Conservation (phyloP, 805 yeast genomes). For the Yarrowia sp. region DNA sequence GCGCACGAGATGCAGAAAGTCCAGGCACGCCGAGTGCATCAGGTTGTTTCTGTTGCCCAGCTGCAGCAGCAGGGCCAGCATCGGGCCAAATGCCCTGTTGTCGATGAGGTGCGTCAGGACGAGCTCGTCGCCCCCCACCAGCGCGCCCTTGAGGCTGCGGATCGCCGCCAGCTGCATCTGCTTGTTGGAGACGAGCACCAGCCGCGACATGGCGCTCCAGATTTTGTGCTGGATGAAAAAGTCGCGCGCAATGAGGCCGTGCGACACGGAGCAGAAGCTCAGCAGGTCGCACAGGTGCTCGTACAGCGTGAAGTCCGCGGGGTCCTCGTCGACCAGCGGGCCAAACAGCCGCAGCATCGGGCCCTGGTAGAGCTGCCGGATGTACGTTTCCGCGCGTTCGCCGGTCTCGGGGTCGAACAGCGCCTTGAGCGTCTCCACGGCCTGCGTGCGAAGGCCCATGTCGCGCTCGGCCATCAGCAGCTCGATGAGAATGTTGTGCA, state of each 20-base stretch:
- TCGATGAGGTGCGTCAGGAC: slow-evolving; percentile 58
- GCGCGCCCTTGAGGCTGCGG: slow-evolving; percentile 62
- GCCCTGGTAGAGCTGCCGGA: not conserved
- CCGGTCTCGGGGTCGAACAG: slow-evolving; percentile 55
- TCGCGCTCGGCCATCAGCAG: slow-evolving; percentile 61
- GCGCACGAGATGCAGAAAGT: slow-evolving; percentile 42
- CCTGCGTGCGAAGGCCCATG: slow-evolving; percentile 75
- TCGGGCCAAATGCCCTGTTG: slow-evolving; percentile 49
- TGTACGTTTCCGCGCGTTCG: slow-evolving; percentile 1
- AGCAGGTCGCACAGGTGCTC: slow-evolving; percentile 69
- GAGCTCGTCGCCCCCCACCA: slow-evolving; percentile 57
- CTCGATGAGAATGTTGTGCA: slow-evolving; percentile 45
- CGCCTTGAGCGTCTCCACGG: slow-evolving; percentile 76
- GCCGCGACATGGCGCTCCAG: slow-evolving; percentile 52
- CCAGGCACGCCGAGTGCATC: slow-evolving; percentile 72
- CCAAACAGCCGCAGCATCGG: slow-evolving; percentile 1
- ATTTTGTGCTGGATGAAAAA: slow-evolving; percentile 63
- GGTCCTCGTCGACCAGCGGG: not conserved
- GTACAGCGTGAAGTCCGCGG: not conserved
- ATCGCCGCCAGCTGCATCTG: slow-evolving; percentile 66
- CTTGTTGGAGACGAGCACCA: slow-evolving; percentile 48
- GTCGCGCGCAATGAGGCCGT: slow-evolving; percentile 57
- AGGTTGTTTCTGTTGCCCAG: slow-evolving; percentile 56
- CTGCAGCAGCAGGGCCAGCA: slow-evolving; percentile 50
- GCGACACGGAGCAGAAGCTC: slow-evolving; percentile 64